Percentiles rank a stretch among this genome's conserved stretches.
Evolutionary conservation across 2,329 filamentous ascomycete species (phyloP).

Genomic region (Fonsecaea pugnacius): DNA sequence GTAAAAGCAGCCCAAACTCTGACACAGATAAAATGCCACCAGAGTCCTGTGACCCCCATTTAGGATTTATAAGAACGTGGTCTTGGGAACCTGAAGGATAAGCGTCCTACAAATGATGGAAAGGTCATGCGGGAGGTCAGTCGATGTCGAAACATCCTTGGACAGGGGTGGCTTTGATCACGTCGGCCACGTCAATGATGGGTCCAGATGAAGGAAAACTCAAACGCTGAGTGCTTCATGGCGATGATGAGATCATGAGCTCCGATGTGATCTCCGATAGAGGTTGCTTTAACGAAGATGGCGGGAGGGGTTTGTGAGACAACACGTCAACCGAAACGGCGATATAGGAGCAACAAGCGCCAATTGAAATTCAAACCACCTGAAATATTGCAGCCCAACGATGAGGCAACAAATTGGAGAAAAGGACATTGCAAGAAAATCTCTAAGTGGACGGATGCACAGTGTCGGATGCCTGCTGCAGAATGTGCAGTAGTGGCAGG

Average conservation of each 20-base stretch:
- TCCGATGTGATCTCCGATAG: constrained; percentile 22
- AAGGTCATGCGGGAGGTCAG: constrained; percentile 10
- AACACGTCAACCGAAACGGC: neutral
- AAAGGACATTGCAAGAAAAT: constrained; percentile 10
- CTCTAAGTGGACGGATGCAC: constrained; percentile 25
- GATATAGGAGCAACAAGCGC: constrained; percentile 22
- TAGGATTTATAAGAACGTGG: neutral
- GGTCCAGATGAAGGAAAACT: neutral
- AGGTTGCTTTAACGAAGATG: constrained; percentile 7
- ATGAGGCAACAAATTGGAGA: constrained; percentile 31
- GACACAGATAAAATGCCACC: neutral
- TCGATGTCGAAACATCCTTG: constrained; percentile 4
- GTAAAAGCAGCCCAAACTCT: neutral
- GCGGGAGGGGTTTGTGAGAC: constrained; percentile 13
- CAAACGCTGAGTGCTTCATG: constrained; percentile 3
- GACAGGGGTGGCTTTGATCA: constrained; percentile 7
- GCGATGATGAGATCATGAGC: constrained; percentile 27
- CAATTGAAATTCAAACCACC: constrained; percentile 21
- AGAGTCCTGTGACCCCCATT: constrained; percentile 23
- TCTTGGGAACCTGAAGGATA: constrained; percentile 10
- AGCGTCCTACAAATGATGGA: constrained; percentile 12
- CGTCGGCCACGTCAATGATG: constrained; percentile 27
- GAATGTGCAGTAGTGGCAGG: constrained; percentile 29
- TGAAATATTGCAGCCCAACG: constrained; percentile 31
- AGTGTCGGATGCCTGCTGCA: constrained; percentile 18